Evolutionary conservation across 1,284 basidiomycete species (phyloP), one percentile per base, ranked within the genome.

Genomic region (Volvariella volvacea): DNA sequence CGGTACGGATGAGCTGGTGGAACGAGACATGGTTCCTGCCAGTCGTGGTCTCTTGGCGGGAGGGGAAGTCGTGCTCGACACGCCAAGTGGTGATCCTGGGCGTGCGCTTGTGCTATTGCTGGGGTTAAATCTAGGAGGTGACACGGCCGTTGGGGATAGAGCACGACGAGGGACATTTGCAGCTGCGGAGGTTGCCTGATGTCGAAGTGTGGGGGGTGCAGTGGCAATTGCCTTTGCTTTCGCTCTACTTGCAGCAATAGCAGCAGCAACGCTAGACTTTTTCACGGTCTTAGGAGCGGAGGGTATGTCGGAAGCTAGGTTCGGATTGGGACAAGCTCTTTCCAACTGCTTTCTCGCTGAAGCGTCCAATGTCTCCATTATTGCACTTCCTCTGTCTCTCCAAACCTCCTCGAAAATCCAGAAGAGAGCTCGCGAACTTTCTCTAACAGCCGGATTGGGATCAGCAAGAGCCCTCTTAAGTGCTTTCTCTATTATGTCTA

Each of bases 381-480:
- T 76, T 1, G 60, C 58, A 16, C 64, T 61, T 14, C 78, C 92
- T 45, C 77, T 72, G 17, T 82, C 78, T 22, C 76, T 74, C 91
- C 92, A 98, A 7, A 89, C 64, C 3, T 62, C 61, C 42, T 92
- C 72, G 54, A 91, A 92, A 19, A 70, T 67, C 92, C 92, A 97
- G 63, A 89, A 99, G 2, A 77, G 69, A 2, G 70, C 61, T 19
- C 96, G 79, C 2, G 83, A 81, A 37, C 67, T 74, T 53, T 92
- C 89, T 45, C 85, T 74, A 10, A 94, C 92, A 38, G 73, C 72
- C 12, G 88, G 81, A 61, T 89, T 97, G 2, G 82, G 66, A 60
- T 99, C 96, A 0, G 60, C 69, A 22, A 99, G 62, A 2, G 78
- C 76, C 54, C 81, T 88, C 60, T 77, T 82, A 31, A 97, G 54